Evolutionary conservation across 371 early-diverging fungal genomes (phyloP), one percentile per base, ranked within the genome.

Genomic region (Mortierella sp.): DNA sequence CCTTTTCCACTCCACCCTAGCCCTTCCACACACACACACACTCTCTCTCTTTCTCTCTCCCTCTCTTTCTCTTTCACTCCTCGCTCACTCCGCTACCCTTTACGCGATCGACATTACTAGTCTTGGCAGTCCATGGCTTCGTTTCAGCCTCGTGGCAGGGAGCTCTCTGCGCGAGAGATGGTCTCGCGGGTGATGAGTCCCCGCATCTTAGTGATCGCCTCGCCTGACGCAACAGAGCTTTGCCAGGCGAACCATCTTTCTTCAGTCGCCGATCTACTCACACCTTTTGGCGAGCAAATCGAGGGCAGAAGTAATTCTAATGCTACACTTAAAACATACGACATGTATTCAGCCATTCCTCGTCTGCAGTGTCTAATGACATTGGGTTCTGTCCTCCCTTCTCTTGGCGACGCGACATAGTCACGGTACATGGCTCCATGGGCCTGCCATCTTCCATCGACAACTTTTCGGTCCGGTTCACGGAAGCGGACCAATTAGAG

Each of bases 271-370:
- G 92, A 95, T 65, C 83, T 95, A 21, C 77, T 97, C 44, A 82
- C 86, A 53, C 97, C 97, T 9, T 96, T 97, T 86, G 96, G 96
- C 15, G 88, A 89, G 23, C 84, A 84, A 50, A 88, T 95, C 44
- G 90, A 92, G 56, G 90, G 91, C 16, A 87, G 88, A 86, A 87
- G 94, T 92, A 84, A 60, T 80, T 62, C 21, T 14, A 19, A 23
- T 28, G 12, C 19, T 44, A 4, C 25, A 53, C 29, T 26, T n/a
- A n/a, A n/a, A n/a, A n/a, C n/a, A n/a, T n/a, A 30, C 43, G 29
- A 19, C 25, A 46, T 45, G 46, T 46, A 55, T 28, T 23, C 18
- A 11, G 57, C 30, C 57, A 43, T 68, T 26, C 65, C 37, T 21
- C 51, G 56, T 60, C 43, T 53, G 11, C 44, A 68, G 18, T 60